phyloP scores from a whole-genome alignment of 2,329 filamentous ascomycete species.

The Microcyclospora tardicrescens region DNA sequence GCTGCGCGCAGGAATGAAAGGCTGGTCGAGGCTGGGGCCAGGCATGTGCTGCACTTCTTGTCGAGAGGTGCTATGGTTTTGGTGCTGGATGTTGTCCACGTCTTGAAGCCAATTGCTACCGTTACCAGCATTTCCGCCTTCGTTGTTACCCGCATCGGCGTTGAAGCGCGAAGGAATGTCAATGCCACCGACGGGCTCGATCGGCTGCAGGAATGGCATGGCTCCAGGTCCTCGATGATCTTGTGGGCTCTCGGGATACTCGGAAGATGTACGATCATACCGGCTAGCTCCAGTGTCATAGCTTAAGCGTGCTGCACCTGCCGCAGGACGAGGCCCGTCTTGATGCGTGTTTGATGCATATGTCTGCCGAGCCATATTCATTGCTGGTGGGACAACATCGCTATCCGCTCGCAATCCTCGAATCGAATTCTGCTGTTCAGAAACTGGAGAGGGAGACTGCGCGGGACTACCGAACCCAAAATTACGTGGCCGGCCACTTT shows the following conservation, averaged over 20 bases:
- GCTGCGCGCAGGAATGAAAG: constrained; percentile 13
- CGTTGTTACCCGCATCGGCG: constrained; percentile 1
- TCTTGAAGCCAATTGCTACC: constrained; percentile 17
- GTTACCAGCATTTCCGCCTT: constrained; percentile 1
- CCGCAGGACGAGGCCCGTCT: no score
- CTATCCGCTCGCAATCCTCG: neutral
- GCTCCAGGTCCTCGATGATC: constrained; percentile 6
- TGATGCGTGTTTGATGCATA: no score
- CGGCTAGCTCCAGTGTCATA: neutral
- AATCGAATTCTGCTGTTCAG: no score
- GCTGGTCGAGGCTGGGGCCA: constrained; percentile 1
- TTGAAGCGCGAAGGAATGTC: constrained; percentile 21
- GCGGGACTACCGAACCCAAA: constrained; percentile 10
- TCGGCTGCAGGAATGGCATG: constrained; percentile 16
- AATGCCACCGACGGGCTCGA: constrained; percentile 16
- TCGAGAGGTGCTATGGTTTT: neutral
- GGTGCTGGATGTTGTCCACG: constrained; percentile 15
- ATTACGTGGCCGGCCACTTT: neutral
- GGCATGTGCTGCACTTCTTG: constrained; percentile 1
- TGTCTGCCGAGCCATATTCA: neutral
- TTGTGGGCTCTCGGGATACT: constrained; percentile 5
- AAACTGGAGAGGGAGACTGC: no score
- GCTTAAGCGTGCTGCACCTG: neutral
- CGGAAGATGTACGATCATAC: neutral
- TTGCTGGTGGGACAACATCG: neutral